Percentiles rank a stretch among this genome's conserved stretches.
Evolutionary conservation across 305 asterid species (phyloP).

Genomic region (Solanum aculeatissimum): DNA sequence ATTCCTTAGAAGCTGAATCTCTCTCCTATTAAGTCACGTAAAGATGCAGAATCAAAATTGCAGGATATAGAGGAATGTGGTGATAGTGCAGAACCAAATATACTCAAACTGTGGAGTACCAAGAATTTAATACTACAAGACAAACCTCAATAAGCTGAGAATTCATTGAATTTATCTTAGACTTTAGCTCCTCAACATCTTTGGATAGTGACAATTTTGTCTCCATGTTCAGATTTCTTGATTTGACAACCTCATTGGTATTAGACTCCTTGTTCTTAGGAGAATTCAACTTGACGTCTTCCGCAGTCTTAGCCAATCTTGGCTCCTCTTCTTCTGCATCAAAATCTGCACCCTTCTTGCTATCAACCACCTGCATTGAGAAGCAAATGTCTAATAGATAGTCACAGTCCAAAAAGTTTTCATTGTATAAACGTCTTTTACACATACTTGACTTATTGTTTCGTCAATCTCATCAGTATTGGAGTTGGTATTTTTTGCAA

Average conservation of each 20-base stretch:
- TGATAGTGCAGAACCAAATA: not conserved
- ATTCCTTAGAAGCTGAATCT: too few species aligned
- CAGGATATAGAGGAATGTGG: not conserved
- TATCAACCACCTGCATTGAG: not conserved
- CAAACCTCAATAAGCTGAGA: conserved; percentile 61
- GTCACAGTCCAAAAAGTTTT: not conserved
- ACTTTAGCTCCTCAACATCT: conserved; percentile 46
- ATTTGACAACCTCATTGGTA: conserved; percentile 4
- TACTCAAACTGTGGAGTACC: conserved; percentile 1
- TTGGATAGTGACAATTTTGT: conserved; percentile 24
- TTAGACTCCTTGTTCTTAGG: not conserved
- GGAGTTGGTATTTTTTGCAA: conserved; percentile 9
- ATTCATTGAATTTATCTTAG: conserved; percentile 40
- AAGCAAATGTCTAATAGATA: not conserved
- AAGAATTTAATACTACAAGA: conserved; percentile 2
- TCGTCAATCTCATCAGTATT: conserved; percentile 6
- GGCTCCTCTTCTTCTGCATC: not conserved
- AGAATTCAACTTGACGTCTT: not conserved
- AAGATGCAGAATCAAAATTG: not conserved
- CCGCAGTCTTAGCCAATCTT: not conserved
- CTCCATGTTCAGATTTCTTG: conserved; percentile 24
- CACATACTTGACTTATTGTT: not conserved
- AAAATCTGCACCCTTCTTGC: not conserved
- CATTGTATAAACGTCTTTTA: not conserved
- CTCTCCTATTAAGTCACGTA: too few species aligned